A percentile compares a stretch with the other conserved stretches of the same genome.
phyloP scores from a whole-genome alignment of 2,329 filamentous ascomycete species.

The Calonectria fujianensis region DNA sequence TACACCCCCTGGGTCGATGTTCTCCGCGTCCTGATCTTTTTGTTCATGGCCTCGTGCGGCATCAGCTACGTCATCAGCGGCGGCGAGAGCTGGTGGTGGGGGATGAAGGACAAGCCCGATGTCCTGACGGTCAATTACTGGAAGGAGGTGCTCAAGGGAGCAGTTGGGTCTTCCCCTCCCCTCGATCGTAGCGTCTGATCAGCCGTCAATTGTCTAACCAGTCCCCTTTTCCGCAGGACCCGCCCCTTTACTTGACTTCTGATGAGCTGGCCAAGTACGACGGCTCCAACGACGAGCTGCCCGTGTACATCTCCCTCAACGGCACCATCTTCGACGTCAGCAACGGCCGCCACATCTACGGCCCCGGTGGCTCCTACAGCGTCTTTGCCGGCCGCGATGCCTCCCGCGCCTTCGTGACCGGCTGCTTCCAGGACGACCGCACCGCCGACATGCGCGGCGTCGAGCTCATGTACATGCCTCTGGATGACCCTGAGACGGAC shows the following conservation, averaged over 20 bases:
- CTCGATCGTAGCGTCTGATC: not conserved
- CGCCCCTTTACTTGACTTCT: constrained; percentile 83
- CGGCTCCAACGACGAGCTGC: constrained; percentile 83
- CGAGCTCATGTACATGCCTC: constrained; percentile 87
- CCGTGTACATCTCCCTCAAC: constrained; percentile 94
- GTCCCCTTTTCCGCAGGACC: constrained; percentile 61
- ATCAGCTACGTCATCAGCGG: constrained; percentile 86
- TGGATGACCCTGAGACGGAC: constrained; percentile 79
- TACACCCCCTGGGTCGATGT: constrained; percentile 77
- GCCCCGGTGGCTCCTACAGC: constrained; percentile 89
- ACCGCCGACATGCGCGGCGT: constrained; percentile 90
- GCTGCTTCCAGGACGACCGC: constrained; percentile 91
- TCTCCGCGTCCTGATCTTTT: constrained; percentile 80
- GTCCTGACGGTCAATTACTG: constrained; percentile 76
- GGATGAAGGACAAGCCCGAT: constrained; percentile 75
- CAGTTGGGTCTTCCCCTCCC: constrained; percentile 46
- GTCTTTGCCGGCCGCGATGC: constrained; percentile 93
- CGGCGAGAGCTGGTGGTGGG: constrained; percentile 83
- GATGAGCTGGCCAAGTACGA: constrained; percentile 84
- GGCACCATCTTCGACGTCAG: constrained; percentile 90
- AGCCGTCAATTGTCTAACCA: constrained; percentile 20
- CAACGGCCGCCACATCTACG: constrained; percentile 81
- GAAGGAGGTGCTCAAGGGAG: constrained; percentile 62
- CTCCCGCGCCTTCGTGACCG: constrained; percentile 91
- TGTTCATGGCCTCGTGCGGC: constrained; percentile 79